phyloP scores from a whole-genome alignment of 1,284 basidiomycete species.

The Testicularia cyperi region DNA sequence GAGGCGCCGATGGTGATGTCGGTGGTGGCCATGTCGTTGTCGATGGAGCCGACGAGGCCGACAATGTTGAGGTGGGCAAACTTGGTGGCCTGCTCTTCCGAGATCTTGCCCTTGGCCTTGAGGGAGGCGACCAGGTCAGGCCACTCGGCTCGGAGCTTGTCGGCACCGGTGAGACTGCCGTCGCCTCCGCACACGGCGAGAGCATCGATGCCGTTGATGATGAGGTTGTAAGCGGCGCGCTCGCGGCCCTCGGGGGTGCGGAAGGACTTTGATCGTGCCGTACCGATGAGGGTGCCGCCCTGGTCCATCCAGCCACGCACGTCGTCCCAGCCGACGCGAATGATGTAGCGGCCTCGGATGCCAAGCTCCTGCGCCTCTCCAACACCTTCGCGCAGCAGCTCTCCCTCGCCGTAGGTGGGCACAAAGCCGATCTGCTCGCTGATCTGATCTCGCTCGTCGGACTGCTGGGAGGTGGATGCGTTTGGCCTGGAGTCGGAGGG shows the following conservation, averaged over 20 bases:
- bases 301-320: constrained; percentile 84
- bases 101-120: constrained; percentile 70
- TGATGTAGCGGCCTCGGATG: constrained; percentile 88
- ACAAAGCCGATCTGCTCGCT: constrained; percentile 61
- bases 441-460: constrained; percentile 2
- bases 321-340: constrained; percentile 97
- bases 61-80: constrained; percentile 90
- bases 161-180: constrained; percentile 91
- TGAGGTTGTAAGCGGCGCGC: constrained; percentile 83
- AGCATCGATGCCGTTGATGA: constrained; percentile 94
- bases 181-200: constrained; percentile 96
- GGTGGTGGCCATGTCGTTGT: constrained; percentile 98
- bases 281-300: constrained; percentile 94
- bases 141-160: constrained; percentile 92
- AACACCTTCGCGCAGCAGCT: constrained; percentile 84
- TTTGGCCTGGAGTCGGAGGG: constrained; percentile 11
- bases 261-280: constrained; percentile 85
- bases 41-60: constrained; percentile 95
- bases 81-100: constrained; percentile 69
- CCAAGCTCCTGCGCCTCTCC: constrained; percentile 67
- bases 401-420: constrained; percentile 86
- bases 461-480: background rate
- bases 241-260: constrained; percentile 82
- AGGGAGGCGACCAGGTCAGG: constrained; percentile 76
- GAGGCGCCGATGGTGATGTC: constrained; percentile 95